These are phyloP conservation scores for Microcera coccophila DNA, from an alignment of 2,329 filamentous ascomycete genomes.

Conservation along the genomic window DNA sequence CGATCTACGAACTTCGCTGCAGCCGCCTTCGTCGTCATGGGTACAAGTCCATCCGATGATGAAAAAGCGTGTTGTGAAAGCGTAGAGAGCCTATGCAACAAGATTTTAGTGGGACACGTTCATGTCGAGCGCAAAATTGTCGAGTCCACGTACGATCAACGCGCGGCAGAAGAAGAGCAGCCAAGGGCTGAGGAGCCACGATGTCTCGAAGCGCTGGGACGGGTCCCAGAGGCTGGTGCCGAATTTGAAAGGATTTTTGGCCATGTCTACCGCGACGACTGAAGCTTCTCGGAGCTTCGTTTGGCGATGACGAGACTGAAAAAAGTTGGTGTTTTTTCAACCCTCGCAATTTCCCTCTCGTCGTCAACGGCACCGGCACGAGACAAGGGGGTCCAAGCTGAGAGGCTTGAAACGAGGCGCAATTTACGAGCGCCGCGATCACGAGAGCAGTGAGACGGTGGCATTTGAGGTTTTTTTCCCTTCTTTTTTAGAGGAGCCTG, in stretches of 20 bases:
- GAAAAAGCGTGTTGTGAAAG: conserved; percentile 65
- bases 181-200: conserved; percentile 70
- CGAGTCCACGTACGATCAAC: conserved; percentile 47
- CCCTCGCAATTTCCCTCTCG: not conserved
- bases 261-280: conserved; percentile 15
- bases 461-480: not conserved
- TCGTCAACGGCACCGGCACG: not conserved
- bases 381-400: not conserved
- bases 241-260: conserved; percentile 35
- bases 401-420: not conserved
- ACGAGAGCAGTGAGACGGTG: too few relatives aligned
- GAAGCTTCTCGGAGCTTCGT: not conserved
- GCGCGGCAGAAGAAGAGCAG: conserved; percentile 57
- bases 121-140: not conserved
- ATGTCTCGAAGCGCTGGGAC: conserved; percentile 69
- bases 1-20: conserved; percentile 45
- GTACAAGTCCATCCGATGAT: conserved; percentile 62
- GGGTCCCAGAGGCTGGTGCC: conserved; percentile 47
- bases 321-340: too few relatives aligned
- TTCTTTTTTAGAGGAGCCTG: not conserved
- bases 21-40: conserved; percentile 43
- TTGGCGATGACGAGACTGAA: not conserved
- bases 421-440: too few relatives aligned
- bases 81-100: conserved; percentile 55
- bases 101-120: not conserved